phyloP scores from a whole-genome alignment of 257 asterid species.

The Plantago ovata region DNA sequence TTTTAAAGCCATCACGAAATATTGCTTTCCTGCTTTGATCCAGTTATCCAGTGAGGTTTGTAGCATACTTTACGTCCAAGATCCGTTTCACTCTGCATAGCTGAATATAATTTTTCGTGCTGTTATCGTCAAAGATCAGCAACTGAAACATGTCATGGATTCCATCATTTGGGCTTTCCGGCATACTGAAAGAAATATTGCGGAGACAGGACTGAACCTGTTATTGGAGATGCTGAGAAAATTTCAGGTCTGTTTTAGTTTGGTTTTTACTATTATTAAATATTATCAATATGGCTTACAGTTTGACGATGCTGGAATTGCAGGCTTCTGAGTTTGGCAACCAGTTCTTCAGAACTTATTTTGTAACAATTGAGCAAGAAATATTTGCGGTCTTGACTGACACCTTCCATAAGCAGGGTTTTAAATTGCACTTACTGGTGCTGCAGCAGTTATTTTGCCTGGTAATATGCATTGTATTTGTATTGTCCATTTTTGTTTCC shows the following conservation, averaged over 20 bases:
- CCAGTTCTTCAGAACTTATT: constrained; percentile 80
- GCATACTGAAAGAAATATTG: constrained; percentile 96
- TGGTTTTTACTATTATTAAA: background rate
- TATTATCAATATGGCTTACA: too few species aligned
- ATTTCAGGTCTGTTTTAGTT: constrained; percentile 62
- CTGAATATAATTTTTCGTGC: too few species aligned
- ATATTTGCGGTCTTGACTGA: constrained; percentile 89
- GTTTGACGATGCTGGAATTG: constrained; percentile 26
- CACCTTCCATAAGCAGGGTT: constrained; percentile 96
- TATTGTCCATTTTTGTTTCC: too few species aligned
- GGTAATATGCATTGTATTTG: too few species aligned
- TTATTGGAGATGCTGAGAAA: constrained; percentile 86
- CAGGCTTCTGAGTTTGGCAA: constrained; percentile 85
- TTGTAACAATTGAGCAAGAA: constrained; percentile 88
- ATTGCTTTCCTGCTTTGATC: constrained; percentile 90
- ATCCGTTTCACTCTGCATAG: too few species aligned
- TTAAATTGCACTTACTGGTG: constrained; percentile 84
- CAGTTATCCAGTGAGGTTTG: constrained; percentile 94
- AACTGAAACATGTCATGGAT: constrained; percentile 95
- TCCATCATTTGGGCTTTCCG: constrained; percentile 99
- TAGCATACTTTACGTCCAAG: too few species aligned
- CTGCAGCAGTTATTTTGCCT: constrained; percentile 80
- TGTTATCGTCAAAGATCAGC: too few species aligned
- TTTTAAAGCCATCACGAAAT: constrained; percentile 90
- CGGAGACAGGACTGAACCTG: constrained; percentile 96